phyloP scores from a whole-genome alignment of 2,329 filamentous ascomycete species.

The Biscogniauxia mediterranea region DNA sequence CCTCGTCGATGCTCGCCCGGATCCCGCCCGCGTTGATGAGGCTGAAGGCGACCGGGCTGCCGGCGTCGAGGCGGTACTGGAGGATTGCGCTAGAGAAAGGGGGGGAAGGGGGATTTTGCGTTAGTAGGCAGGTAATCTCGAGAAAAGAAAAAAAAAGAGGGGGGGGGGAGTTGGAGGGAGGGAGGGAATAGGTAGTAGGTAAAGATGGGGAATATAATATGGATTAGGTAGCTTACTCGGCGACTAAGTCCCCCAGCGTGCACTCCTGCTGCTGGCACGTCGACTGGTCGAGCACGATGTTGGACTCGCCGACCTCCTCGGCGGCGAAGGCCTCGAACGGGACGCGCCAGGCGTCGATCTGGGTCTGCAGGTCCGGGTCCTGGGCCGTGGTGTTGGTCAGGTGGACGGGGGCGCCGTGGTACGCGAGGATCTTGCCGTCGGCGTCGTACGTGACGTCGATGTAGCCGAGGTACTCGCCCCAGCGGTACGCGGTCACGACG shows the following conservation, averaged over 20 bases:
- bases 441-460: constrained; percentile 64
- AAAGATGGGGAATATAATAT: neutral
- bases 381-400: constrained; percentile 59
- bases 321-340: constrained; percentile 61
- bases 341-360: constrained; percentile 57
- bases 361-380: constrained; percentile 54
- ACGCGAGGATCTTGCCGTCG: constrained; percentile 59
- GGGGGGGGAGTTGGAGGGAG: no score
- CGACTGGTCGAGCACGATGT: constrained; percentile 57
- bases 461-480: constrained; percentile 67
- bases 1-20: constrained; percentile 60
- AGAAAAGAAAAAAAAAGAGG: no score
- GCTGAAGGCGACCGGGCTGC: constrained; percentile 50
- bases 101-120: no score
- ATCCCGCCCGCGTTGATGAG: constrained; percentile 65
- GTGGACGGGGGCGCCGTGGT: constrained; percentile 63
- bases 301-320: constrained; percentile 54
- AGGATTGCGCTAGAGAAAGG: constrained; percentile 51
- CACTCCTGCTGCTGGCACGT: constrained; percentile 60
- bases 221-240: constrained; percentile 43
- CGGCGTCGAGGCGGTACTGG: constrained; percentile 54
- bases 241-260: constrained; percentile 53
- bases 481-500: constrained; percentile 65
- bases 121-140: no score
- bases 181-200: no score